Conservation (phyloP, 352 stramenopile species). For the Pythium rhizo-oryzae region DNA sequence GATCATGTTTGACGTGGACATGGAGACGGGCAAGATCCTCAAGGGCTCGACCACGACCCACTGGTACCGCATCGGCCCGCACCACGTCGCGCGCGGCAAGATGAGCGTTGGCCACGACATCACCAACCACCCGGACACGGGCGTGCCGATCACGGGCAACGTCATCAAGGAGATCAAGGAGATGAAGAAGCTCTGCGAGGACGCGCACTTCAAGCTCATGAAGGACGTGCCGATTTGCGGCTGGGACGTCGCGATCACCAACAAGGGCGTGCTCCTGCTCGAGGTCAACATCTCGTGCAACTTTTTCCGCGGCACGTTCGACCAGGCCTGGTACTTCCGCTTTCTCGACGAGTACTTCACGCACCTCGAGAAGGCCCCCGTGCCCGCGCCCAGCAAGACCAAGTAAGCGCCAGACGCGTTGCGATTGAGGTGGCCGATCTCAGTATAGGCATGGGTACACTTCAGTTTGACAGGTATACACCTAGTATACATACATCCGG, state of each 20-base stretch:
- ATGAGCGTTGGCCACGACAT: slow-evolving; percentile 88
- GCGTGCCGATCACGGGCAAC: slow-evolving; percentile 84
- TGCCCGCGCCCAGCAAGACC: slow-evolving; percentile 44
- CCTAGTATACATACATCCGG: slow-evolving; percentile 13
- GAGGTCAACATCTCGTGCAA: slow-evolving; percentile 96
- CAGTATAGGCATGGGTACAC: slow-evolving; percentile 35
- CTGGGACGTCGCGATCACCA: slow-evolving; percentile 94
- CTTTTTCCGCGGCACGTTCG: slow-evolving; percentile 93
- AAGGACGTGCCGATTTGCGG: slow-evolving; percentile 92
- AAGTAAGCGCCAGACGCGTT: slow-evolving; percentile 25
- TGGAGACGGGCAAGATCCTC: slow-evolving; percentile 91
- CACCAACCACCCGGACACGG: slow-evolving; percentile 89
- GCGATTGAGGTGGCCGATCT: too few relatives aligned
- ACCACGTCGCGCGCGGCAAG: slow-evolving; percentile 71
- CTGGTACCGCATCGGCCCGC: slow-evolving; percentile 92
- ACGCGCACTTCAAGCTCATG: slow-evolving; percentile 92
- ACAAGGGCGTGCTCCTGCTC: slow-evolving; percentile 85
- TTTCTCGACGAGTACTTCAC: slow-evolving; percentile 88
- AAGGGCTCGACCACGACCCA: slow-evolving; percentile 97
- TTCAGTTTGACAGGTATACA: slow-evolving; percentile 18
- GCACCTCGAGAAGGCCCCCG: slow-evolving; percentile 67
- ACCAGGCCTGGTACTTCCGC: slow-evolving; percentile 87
- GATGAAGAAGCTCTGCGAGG: slow-evolving; percentile 80
- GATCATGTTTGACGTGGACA: slow-evolving; percentile 98
- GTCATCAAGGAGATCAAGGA: slow-evolving; percentile 89